A percentile compares a stretch with the other conserved stretches of the same genome.
Evolutionary conservation across 768 basidiomycete species (phyloP).

Genomic region (Mrakia frigida): DNA sequence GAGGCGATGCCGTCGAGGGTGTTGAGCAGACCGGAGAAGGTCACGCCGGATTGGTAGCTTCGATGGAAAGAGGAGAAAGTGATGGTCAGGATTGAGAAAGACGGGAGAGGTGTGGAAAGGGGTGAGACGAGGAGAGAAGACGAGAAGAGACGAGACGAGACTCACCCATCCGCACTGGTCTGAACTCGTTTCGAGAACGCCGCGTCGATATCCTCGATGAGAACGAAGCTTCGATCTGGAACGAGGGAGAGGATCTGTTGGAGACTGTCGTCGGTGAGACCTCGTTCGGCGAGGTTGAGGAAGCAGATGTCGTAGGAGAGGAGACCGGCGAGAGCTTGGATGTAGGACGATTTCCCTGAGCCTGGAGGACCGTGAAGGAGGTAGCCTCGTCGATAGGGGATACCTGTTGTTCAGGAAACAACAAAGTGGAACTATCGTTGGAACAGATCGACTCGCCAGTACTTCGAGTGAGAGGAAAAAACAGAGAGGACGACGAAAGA

Average conservation of each 20-base stretch:
- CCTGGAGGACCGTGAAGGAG: conserved; percentile 93
- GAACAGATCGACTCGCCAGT: too few species aligned
- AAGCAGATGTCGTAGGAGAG: conserved; percentile 93
- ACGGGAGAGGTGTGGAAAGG: background rate
- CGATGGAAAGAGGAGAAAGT: too few species aligned
- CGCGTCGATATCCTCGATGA: conserved; percentile 96
- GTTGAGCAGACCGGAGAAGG: conserved; percentile 95
- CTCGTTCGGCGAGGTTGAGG: conserved; percentile 90
- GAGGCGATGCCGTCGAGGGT: conserved; percentile 96
- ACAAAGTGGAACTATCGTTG: too few species aligned
- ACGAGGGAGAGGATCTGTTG: conserved; percentile 87
- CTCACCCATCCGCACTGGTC: conserved; percentile 85
- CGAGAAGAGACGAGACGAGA: conserved; percentile 28
- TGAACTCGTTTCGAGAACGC: conserved; percentile 91
- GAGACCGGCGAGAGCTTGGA: conserved; percentile 90
- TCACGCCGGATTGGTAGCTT: conserved; percentile 92
- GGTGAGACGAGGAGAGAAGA: background rate
- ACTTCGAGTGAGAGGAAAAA: conserved; percentile 9
- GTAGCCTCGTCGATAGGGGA: conserved; percentile 94
- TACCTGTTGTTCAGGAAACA: too few species aligned
- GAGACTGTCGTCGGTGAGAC: conserved; percentile 92
- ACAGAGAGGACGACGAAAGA: background rate
- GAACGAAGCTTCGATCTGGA: conserved; percentile 85
- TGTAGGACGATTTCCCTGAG: conserved; percentile 97
- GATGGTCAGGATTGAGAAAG: background rate